These are phyloP conservation scores for Corynascus novoguineensis DNA, from an alignment of 495 filamentous ascomycete species.

Conservation along the genomic window DNA sequence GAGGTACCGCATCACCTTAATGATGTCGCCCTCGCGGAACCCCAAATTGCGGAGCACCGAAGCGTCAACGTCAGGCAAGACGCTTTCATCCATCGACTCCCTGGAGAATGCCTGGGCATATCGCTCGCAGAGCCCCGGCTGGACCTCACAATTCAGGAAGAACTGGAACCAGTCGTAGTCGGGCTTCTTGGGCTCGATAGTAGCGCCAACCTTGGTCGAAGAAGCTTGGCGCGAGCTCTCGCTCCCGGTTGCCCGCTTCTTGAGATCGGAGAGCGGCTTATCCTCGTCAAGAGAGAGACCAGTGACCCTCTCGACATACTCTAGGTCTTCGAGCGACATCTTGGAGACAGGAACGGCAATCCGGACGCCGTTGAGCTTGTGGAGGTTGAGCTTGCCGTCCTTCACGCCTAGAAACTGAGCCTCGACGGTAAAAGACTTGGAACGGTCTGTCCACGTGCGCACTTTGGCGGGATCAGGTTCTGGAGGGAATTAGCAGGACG, in stretches of 20 bases:
- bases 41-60: conserved; percentile 78
- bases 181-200: conserved; percentile 54
- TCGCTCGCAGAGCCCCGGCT: conserved; percentile 84
- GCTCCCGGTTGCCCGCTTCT: conserved; percentile 31
- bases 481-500: conserved; percentile 25
- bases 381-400: conserved; percentile 95
- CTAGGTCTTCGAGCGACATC: conserved; percentile 91
- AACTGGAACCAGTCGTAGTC: conserved; percentile 99
- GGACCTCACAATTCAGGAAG: conserved; percentile 87
- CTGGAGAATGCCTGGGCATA: conserved; percentile 82
- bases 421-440: conserved; percentile 93
- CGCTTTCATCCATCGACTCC: conserved; percentile 93
- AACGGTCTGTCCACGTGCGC: conserved; percentile 89
- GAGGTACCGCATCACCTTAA: conserved; percentile 86
- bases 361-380: conserved; percentile 96
- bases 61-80: conserved; percentile 79
- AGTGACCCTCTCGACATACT: conserved; percentile 83
- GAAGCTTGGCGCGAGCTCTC: conserved; percentile 23
- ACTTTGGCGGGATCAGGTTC: conserved; percentile 82
- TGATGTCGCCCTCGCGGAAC: conserved; percentile 89
- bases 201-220: conserved; percentile 37
- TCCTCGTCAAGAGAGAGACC: conserved; percentile 93
- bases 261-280: conserved; percentile 84
- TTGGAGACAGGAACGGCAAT: conserved; percentile 93
- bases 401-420: conserved; percentile 91